Evolutionary conservation across 768 basidiomycete genomes (phyloP).

Genomic region (Suillus ampliporus): DNA sequence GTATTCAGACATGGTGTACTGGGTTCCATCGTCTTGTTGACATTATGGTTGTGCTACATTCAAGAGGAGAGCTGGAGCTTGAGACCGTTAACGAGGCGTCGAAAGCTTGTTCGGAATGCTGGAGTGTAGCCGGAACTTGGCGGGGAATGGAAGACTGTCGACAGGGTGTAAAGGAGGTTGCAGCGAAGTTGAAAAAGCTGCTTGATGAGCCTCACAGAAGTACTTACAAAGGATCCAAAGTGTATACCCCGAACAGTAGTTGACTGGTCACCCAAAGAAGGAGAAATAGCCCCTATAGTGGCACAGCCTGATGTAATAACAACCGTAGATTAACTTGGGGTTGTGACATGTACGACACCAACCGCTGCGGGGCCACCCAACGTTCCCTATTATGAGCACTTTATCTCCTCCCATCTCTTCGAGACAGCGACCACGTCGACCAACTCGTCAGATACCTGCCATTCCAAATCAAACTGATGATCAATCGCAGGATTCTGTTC

Average conservation of each 20-base stretch:
- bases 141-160: conserved; percentile 66
- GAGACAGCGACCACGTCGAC: conserved; percentile 12
- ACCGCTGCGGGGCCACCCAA: background rate
- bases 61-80: conserved; percentile 69
- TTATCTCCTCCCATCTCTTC: background rate
- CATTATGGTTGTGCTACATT: conserved; percentile 72
- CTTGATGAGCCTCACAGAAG: conserved; percentile 41
- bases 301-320: conserved; percentile 12
- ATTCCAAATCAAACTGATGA: conserved; percentile 3
- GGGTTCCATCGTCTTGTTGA: conserved; percentile 77
- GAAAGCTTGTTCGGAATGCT: conserved; percentile 76
- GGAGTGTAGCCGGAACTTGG: conserved; percentile 75
- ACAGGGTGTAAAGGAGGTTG: conserved; percentile 65
- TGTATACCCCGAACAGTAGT: conserved; percentile 34
- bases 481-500: background rate
- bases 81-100: conserved; percentile 73
- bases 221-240: conserved; percentile 38
- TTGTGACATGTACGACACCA: background rate
- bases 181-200: conserved; percentile 60
- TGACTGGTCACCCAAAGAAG: conserved; percentile 16
- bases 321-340: background rate
- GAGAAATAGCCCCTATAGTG: conserved; percentile 11
- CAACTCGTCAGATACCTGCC: conserved; percentile 18
- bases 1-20: conserved; percentile 64
- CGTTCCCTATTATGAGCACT: background rate